A percentile compares a stretch with the other conserved stretches of the same genome.
These are phyloP conservation scores for Populus hybrid DNA, from an alignment of 441 rosid genomes.

Conservation along the genomic window DNA sequence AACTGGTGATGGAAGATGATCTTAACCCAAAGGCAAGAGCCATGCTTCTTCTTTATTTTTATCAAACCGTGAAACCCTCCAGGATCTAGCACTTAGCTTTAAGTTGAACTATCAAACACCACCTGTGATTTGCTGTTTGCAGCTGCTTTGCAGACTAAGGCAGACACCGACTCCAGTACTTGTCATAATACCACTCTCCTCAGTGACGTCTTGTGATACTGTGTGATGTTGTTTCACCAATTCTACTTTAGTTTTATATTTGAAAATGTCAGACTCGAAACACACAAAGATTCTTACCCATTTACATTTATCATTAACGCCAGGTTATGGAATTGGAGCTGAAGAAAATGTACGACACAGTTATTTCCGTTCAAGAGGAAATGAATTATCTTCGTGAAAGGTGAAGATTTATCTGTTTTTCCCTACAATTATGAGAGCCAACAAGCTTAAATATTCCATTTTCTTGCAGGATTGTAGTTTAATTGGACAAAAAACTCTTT, in stretches of 20 bases:
- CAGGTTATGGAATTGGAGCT: conserved; percentile 77
- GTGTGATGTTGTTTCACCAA: not conserved
- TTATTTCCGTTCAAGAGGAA: conserved; percentile 65
- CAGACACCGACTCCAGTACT: not conserved
- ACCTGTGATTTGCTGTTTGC: not conserved
- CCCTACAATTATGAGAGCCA: not conserved
- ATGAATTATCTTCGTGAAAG: conserved; percentile 81
- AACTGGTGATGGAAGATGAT: not conserved
- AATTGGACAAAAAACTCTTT: not conserved
- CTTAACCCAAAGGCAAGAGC: not conserved
- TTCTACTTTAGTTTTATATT: not conserved
- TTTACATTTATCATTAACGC: not conserved
- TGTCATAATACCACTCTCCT: not conserved
- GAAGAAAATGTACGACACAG: conserved; percentile 63
- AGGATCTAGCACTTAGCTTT: not conserved
- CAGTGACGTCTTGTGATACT: not conserved
- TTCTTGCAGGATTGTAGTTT: not conserved
- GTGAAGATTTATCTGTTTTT: conserved; percentile 28
- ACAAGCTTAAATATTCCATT: not conserved
- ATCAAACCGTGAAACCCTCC: not conserved
- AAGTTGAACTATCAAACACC: not conserved
- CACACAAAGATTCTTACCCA: not conserved
- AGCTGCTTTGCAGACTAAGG: not conserved
- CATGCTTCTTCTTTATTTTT: not conserved
- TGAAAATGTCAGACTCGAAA: not conserved